Base-by-base conservation (phyloP, 2,329 filamentous ascomycete species). In the Penicillium sp. region DNA sequence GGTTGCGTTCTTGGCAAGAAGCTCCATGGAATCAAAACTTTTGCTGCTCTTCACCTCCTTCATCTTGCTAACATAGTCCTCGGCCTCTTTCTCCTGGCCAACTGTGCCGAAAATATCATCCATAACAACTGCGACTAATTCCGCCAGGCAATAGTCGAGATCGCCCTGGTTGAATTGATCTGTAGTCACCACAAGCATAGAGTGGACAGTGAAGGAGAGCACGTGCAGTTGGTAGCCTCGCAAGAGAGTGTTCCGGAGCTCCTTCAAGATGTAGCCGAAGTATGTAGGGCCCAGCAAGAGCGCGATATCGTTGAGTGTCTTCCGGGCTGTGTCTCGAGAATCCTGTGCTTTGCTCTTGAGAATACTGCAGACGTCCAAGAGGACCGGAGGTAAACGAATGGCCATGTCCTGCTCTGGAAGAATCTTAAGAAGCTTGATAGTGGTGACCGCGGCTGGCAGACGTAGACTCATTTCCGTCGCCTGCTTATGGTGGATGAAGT, bases 31-130 rank as follows among this genome's bases (percentile, higher is more conserved):
- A 60, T 98, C 94, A 58, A 90, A 94, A 61, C 90, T 96, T 73
- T 97, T 98, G 73, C 87, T 96, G 65, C 87, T 93, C 72, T 95
- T 97, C 41, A 98, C 84, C 68, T 98, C 93, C 66, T 94, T 95
- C 84, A 94, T 96, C 65, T 91, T 86, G 62, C 83, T 95, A 40
- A 85, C 84, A 63, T 98, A 98, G 37, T 90, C 93, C 55, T 96
- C 89, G 0, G 91, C 91, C 56, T 98, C 93, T 67, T 98, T 98
- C 60, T 98, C 91, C 68, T 95, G 86, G 2, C 93, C 93, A 21
- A 86, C 85, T 4, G 82, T 80, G 19, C 94, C 94, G 59, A 98
- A 98, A 9, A 94, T 93, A 60, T 98, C 94, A 58, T 98, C 93
- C 87, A 98, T 93, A 49, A 97, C 84, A 29, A 98, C 80, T 1